Base-by-base conservation (phyloP, 139 green algal genomes). In the Gonium pectorale region DNA sequence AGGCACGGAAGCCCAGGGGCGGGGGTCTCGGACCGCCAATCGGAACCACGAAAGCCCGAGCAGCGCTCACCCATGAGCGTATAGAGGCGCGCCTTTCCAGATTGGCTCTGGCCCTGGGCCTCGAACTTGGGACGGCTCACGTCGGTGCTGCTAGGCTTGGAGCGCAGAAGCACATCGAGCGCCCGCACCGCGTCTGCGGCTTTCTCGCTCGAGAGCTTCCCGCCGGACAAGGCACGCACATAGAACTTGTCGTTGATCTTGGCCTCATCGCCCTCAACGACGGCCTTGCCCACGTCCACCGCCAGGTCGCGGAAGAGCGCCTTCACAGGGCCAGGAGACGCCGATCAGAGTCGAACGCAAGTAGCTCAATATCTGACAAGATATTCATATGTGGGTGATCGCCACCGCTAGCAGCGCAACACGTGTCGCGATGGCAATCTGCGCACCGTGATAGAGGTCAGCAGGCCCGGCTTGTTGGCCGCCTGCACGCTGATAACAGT, bases 181-280 rank as follows among this genome's bases (percentile, higher is more conserved):
- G 83, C 90, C 40, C 88, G 90, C 41, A 97, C 79, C 37, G 90
- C 89, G 11, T 92, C 92, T 3, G 73, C 56, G 19, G 94, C 88
- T 38, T 88, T 52, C 5, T 56, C 67, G 7, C 94, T 82, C 17
- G 67, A 90, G 46, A 98, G 80, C 86, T 98, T 97, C 38, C 54
- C 85, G 31, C 92, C 93, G 9, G 78, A 72, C 7, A 49, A 40
- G 4, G 90, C 85, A 15, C 87, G 75, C 31, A 99, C 93, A 79
- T 93, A 98, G 85, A 99, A 99, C 26, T 72, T 92, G 91, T 98
- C 95, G 24, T 87, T 49, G 43, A 96, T 86, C 54, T 86, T 86
- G 43, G 49, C 72, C 35, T 90, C 80, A 41, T 87, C 83, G 49
- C 52, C 86, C 37, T 91, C 88, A 0, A 98, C 90, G 0, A 91